These are phyloP conservation scores for Aquanectria penicillioides DNA, from an alignment of 2,329 filamentous ascomycete species.

Conservation along the genomic window DNA sequence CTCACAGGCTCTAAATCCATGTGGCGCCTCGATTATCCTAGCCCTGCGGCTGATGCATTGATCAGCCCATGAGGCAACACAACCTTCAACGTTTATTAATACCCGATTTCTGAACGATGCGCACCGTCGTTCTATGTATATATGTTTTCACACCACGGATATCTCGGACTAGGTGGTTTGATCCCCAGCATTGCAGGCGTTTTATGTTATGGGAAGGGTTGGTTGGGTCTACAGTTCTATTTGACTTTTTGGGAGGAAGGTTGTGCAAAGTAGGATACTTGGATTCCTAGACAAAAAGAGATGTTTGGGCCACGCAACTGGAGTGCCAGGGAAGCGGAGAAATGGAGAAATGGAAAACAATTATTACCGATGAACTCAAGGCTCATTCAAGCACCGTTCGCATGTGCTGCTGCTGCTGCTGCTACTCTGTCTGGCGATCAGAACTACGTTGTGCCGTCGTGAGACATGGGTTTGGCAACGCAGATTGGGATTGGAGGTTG, in stretches of 20 bases:
- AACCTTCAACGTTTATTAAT: conserved; percentile 39
- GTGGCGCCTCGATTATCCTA: neutral
- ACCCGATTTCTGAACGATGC: conserved; percentile 32
- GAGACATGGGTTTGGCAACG: conserved; percentile 18
- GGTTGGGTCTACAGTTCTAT: conserved; percentile 29
- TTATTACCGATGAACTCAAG: conserved; percentile 27
- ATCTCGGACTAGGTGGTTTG: conserved; percentile 37
- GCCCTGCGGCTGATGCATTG: conserved; percentile 6
- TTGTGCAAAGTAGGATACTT: conserved; percentile 28
- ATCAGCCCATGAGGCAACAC: conserved; percentile 11
- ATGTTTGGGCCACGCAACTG: conserved; percentile 31
- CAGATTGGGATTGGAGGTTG: conserved; percentile 9
- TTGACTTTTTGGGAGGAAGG: conserved; percentile 8
- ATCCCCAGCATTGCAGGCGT: conserved; percentile 44
- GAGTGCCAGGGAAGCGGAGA: conserved; percentile 24
- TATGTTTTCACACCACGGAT: conserved; percentile 41
- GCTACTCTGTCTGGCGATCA: conserved; percentile 21
- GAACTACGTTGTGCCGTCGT: conserved; percentile 29
- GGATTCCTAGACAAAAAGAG: conserved; percentile 43
- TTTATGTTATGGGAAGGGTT: conserved; percentile 27
- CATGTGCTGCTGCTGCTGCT: conserved; percentile 24
- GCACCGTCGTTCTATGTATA: conserved; percentile 40
- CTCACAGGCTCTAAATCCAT: neutral
- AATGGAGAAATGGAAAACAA: conserved; percentile 36
- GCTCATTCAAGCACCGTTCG: conserved; percentile 18